Percentiles rank a stretch among this genome's conserved stretches.
phyloP scores from a whole-genome alignment of 2,329 filamentous ascomycete genomes.

The Fusarium pseudograminearum region DNA sequence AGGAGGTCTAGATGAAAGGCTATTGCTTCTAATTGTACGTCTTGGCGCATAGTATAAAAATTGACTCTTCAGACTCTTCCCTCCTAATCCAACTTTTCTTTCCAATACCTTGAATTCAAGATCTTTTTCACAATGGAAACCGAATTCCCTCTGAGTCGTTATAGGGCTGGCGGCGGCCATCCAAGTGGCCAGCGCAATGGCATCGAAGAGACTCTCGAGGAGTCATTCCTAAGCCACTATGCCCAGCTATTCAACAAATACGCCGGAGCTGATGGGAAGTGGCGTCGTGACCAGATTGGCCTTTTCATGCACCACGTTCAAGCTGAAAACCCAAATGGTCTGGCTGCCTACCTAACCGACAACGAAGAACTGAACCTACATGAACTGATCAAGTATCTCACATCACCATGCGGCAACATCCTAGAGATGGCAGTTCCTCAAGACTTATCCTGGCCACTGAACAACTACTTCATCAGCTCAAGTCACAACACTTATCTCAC shows the following conservation, averaged over 20 bases:
- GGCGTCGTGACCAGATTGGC: conserved; percentile 2
- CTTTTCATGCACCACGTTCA: conserved; percentile 24
- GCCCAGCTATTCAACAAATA: conserved; percentile 15
- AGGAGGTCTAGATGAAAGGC: background rate
- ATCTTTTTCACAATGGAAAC: background rate
- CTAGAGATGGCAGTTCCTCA: conserved; percentile 43
- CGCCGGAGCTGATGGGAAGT: background rate
- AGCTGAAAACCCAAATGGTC: conserved; percentile 6
- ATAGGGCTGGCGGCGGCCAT: conserved; percentile 8
- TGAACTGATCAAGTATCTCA: conserved; percentile 17
- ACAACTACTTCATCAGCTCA: conserved; percentile 92
- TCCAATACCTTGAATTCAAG: rapidly evolving
- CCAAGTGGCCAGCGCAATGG: conserved; percentile 9
- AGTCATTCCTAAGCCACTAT: conserved; percentile 5
- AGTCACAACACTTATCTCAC: conserved; percentile 94
- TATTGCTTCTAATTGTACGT: background rate
- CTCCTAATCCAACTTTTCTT: rapidly evolving
- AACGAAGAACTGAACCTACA: background rate
- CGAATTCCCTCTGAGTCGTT: background rate
- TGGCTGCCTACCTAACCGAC: conserved; percentile 10
- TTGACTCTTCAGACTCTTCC: background rate
- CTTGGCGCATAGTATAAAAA: background rate
- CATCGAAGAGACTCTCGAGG: conserved; percentile 8
- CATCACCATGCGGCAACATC: conserved; percentile 14
- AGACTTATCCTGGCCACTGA: conserved; percentile 75